Base-by-base conservation (phyloP, 768 basidiomycete species). In the Russula sp. region DNA sequence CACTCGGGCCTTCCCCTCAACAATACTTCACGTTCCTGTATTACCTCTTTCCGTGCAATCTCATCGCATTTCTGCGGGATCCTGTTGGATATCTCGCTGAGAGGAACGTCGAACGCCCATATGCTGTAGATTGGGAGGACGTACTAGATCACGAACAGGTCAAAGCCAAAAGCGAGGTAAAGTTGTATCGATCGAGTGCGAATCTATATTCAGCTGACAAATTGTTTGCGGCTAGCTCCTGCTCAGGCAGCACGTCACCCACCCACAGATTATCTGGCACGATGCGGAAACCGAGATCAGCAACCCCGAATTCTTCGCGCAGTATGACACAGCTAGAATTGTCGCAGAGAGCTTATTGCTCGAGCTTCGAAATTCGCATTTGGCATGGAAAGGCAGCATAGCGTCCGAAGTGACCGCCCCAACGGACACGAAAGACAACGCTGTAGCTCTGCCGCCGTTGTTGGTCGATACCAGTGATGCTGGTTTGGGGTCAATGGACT, bases 21-120 rank as follows among this genome's bases (percentile, higher is more conserved):
- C 80, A 77, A 49, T 90, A 83, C 70, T 94, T 94, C 75, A 86
- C 87, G 2, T 80, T 81, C 50, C 77, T 97, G 64, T 96, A 95
- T 75, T 94, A 92, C 69, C 83, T 94, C 53, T 97, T 91, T 77
- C 94, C 94, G 1, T 89, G 87, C 75, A 97, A 95, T 75, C 79
- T 90, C 47, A 77, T 96, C 62, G 82, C 81, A 58, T 97, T 97
- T 73, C 74, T 94, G 57, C 84, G 85, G 56, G 76, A 79, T 55
- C 91, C 94, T 1, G 78, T 79, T 9, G 72, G 74, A 42, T 94
- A 92, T 68, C 74, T 97, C 18, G 73, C 71, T 8, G 79, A 81
- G 31, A 80, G 75, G 67, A 70, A 71, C 4, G 74, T 82, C 40
- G 74, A 80, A 52, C 81, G 82, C 55, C 84, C 89, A 1, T 91